Evolutionary conservation across 192 early-diverging fungal genomes (phyloP).

Genomic region (Gonapodya prolifera): DNA sequence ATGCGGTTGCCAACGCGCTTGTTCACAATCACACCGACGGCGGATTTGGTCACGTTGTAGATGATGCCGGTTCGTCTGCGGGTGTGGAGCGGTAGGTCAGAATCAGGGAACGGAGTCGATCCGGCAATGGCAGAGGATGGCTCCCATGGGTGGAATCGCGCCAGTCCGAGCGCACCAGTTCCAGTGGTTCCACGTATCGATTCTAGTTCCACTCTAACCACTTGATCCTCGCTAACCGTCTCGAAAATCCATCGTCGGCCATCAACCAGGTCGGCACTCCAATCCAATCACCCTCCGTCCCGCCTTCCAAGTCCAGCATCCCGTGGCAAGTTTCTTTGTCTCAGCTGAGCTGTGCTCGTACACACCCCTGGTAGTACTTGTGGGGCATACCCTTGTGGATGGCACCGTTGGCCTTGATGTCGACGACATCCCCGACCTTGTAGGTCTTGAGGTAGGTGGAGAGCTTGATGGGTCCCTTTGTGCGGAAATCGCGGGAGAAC

Average conservation of each 20-base stretch:
- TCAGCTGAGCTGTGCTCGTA: neutral
- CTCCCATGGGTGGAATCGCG: too few relatives aligned
- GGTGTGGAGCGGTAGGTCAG: neutral
- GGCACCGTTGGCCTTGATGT: constrained; percentile 98
- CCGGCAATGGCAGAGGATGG: too few relatives aligned
- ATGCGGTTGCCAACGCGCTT: constrained; percentile 97
- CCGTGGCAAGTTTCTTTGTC: too few relatives aligned
- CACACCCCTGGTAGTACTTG: constrained; percentile 98
- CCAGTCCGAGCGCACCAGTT: too few relatives aligned
- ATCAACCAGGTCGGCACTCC: too few relatives aligned
- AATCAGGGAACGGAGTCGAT: too few relatives aligned
- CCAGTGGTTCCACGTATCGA: too few relatives aligned
- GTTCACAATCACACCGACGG: constrained; percentile 97
- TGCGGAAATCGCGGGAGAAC: constrained; percentile 93
- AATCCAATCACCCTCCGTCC: too few relatives aligned
- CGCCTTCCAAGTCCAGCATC: too few relatives aligned
- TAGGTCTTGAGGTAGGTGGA: constrained; percentile 97
- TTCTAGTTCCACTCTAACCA: too few relatives aligned
- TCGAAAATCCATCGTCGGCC: too few relatives aligned
- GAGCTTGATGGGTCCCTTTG: constrained; percentile 81
- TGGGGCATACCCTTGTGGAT: constrained; percentile 99
- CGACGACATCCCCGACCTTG: constrained; percentile 98
- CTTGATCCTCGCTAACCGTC: too few relatives aligned
- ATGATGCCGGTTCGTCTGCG: constrained; percentile 88
- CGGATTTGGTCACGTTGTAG: constrained; percentile 99